A percentile compares a stretch with the other conserved stretches of the same genome.
Conservation (phyloP, 306 rosid genomes). For the Dryas drummondii region DNA sequence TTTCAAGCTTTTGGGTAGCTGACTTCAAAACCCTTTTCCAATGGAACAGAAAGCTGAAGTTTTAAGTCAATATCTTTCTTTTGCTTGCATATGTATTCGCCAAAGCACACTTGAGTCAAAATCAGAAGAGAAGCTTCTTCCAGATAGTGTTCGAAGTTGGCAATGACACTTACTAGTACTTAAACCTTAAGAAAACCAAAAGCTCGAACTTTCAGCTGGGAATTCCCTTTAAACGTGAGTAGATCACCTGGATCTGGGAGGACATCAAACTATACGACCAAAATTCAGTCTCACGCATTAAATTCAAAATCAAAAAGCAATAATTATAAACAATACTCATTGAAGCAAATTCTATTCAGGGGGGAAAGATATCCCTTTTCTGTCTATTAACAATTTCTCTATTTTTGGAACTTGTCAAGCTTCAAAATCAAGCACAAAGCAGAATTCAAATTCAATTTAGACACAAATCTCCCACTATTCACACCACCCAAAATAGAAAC, state of each 20-base stretch:
- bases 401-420: conserved; percentile 10
- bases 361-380: background rate
- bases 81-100: conserved; percentile 14
- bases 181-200: conserved; percentile 1
- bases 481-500: conserved; percentile 1
- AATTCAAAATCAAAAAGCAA: background rate
- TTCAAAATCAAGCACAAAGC: conserved; percentile 12
- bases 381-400: background rate
- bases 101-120: conserved; percentile 28
- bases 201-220: conserved; percentile 27
- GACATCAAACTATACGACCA: conserved; percentile 2
- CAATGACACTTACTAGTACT: conserved; percentile 17
- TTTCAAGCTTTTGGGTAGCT: conserved; percentile 3
- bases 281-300: conserved; percentile 22
- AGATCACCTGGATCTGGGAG: conserved; percentile 51
- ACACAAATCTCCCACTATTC: background rate
- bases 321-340: background rate
- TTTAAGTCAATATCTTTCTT: conserved; percentile 22
- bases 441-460: conserved; percentile 9
- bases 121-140: conserved; percentile 23
- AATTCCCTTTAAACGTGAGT: conserved; percentile 18
- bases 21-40: conserved; percentile 1
- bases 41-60: conserved; percentile 7
- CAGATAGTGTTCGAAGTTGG: conserved; percentile 21
- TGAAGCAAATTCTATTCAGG: background rate